Base-by-base conservation (phyloP, 768 basidiomycete genomes). In the Lactarius quietus region DNA sequence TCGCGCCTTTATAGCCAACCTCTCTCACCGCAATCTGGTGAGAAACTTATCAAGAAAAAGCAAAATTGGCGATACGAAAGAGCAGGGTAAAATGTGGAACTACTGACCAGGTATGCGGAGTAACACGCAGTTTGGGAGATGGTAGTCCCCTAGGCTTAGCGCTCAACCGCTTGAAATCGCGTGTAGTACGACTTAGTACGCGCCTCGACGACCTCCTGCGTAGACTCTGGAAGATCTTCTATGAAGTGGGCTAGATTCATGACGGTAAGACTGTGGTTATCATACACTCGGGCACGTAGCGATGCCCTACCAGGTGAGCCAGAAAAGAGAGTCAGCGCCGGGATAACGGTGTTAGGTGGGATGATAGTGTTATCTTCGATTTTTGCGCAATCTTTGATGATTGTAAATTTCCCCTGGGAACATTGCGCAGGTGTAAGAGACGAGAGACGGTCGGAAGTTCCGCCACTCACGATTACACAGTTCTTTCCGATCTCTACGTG, bases 401-500 rank as follows among this genome's bases (percentile, higher is more conserved):
- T 95, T 0, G 90, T 88, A 72, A 98, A 97, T 75, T 97, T 95
- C 28, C 97, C 95, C 95, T 98, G 70, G 1, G 28, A 39, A 6
- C 33, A 26, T 29, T 35, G 26, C 58, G 10, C 14, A 15, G 18
- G 17, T 17, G 38, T 48, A 38, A 51, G 58, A 52, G 17, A 23
- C 26, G 20, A 41, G 45, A n/a, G 26, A 55, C 36, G 17, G 48
- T 12, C 14, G 29, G 45, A 62, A 77, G 29, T 23, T 26, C 31
- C 89, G 66, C 70, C n/a, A 95, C 96, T 69, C 70, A 95, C 96
- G 69, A 99, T 92, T 67, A 98, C 86, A 73, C 95, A 96, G 73
- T 93, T 93, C 78, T 91, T 92, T 45, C 96, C 96, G 63, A 99
- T 96, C 73, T 94, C 87, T 57, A 97, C 95, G 69, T 94, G 88